Percentiles rank a stretch among this genome's conserved stretches.
Evolutionary conservation across 2,329 filamentous ascomycete genomes (phyloP).

Genomic region (Colletotrichum nymphaeae): DNA sequence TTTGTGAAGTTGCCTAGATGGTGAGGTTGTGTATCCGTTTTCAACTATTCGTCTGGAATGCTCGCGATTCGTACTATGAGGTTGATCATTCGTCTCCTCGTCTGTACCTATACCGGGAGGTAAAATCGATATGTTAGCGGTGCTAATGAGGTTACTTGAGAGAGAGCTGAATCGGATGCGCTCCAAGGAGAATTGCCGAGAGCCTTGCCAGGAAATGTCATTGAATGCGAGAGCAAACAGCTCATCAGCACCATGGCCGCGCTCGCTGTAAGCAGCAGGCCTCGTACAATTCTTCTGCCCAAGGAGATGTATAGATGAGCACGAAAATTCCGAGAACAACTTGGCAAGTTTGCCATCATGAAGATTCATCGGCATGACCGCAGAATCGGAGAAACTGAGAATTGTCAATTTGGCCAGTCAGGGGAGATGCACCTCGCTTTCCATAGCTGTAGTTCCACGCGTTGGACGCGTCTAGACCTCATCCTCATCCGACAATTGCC

Average conservation of each 20-base stretch:
- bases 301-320: neutral
- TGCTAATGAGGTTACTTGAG: no score
- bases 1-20: neutral
- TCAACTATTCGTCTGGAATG: neutral
- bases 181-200: no score
- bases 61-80: no score
- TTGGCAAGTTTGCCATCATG: neutral
- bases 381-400: neutral
- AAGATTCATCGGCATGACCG: neutral
- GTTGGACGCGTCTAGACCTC: neutral
- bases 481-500: no score
- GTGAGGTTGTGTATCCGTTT: neutral
- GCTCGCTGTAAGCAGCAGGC: neutral
- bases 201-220: no score
- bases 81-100: no score
- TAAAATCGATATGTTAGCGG: no score
- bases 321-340: neutral
- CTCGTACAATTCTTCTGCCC: neutral
- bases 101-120: no score
- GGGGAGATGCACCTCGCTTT: neutral
- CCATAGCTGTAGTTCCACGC: neutral
- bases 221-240: neutral
- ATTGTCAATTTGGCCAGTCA: neutral
- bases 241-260: neutral
- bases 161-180: no score